Conservation (phyloP, 345 rosid species). For the Trapa bicornis region DNA sequence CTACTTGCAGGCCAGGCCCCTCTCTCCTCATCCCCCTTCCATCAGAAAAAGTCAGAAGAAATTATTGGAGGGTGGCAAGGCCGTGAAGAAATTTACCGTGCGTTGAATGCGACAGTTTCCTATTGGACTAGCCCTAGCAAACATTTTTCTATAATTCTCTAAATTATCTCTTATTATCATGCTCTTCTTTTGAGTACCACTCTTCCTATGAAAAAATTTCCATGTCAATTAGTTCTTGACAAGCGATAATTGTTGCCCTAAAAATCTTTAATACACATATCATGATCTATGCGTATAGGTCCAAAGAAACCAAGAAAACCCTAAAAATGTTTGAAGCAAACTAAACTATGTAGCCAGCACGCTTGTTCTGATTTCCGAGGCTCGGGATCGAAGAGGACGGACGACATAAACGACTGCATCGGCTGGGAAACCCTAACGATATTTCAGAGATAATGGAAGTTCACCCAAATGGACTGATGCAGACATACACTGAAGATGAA, state of each 20-base stretch:
- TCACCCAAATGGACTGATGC: background rate
- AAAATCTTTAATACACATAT: background rate
- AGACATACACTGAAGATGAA: background rate
- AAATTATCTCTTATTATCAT: too few relatives aligned
- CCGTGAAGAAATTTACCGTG: background rate
- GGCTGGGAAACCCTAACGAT: background rate
- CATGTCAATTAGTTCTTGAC: background rate
- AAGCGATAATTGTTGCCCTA: background rate
- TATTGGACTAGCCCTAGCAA: too few relatives aligned
- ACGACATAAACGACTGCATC: background rate
- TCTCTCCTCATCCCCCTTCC: slow-evolving; percentile 1
- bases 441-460: background rate
- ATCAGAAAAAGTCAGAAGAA: slow-evolving; percentile 5
- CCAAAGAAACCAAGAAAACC: background rate
- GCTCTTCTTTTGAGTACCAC: too few relatives aligned
- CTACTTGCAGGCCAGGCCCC: background rate
- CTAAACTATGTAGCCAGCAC: background rate
- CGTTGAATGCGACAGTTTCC: too few relatives aligned
- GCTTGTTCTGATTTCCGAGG: background rate
- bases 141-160: too few relatives aligned
- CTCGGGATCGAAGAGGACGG: background rate
- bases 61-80: background rate
- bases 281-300: background rate
- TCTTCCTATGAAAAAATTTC: background rate
- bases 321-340: background rate